Conservation (phyloP, 192 early-diverging fungal species). For the Jimgerdemannia lactiflua region DNA sequence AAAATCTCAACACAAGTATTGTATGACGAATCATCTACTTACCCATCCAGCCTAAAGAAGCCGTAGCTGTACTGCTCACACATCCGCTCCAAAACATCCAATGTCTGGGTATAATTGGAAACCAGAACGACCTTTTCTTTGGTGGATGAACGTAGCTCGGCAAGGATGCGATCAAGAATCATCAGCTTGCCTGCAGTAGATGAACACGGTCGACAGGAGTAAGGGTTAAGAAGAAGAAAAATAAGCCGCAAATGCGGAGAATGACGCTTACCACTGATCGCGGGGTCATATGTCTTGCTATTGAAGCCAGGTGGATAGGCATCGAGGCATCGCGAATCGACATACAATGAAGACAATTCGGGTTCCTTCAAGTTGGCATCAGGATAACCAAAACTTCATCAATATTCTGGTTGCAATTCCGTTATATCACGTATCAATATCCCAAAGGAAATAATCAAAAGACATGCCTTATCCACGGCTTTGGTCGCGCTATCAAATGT, state of each 20-base stretch:
- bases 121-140: slow-evolving; percentile 61
- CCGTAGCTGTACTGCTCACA: slow-evolving; percentile 27
- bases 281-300: slow-evolving; percentile 22
- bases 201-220: background rate
- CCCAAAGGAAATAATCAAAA: slow-evolving; percentile 3
- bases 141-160: slow-evolving; percentile 16
- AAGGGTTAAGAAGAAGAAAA: background rate
- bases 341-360: background rate
- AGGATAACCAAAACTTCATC: background rate
- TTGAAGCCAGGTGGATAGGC: slow-evolving; percentile 9
- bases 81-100: slow-evolving; percentile 54
- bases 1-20: no score
- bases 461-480: slow-evolving; percentile 14
- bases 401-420: no score
- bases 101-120: slow-evolving; percentile 61
- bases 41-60: slow-evolving; percentile 58
- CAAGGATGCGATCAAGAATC: slow-evolving; percentile 5
- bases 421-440: no score
- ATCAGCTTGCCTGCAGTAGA: slow-evolving; percentile 2
- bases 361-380: background rate
- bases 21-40: slow-evolving; percentile 3
- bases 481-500: slow-evolving; percentile 22
- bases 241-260: slow-evolving; percentile 15
- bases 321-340: slow-evolving; percentile 1
- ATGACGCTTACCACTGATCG: slow-evolving; percentile 7